Evolutionary conservation across 768 basidiomycete genomes (phyloP).

Genomic region (Russula sp.): DNA sequence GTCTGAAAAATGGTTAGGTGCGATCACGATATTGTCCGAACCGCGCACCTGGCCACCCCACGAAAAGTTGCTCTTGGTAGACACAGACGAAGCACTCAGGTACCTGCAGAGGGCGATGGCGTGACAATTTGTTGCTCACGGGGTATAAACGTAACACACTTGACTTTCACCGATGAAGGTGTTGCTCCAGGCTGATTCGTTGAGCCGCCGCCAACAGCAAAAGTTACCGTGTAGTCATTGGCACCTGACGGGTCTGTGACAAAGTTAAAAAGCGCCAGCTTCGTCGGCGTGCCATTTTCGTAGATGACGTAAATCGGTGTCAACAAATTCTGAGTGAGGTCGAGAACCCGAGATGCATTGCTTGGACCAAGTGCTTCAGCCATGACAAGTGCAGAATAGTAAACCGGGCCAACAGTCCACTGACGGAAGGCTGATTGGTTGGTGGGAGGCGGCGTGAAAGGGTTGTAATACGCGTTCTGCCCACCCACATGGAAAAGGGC

Average conservation of each 20-base stretch:
- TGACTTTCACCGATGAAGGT: slow-evolving; percentile 52
- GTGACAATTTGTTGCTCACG: not conserved
- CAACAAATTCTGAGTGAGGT: slow-evolving; percentile 53
- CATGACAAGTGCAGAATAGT: slow-evolving; percentile 68
- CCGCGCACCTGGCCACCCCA: slow-evolving; percentile 70
- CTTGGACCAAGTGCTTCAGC: slow-evolving; percentile 69
- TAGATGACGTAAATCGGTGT: slow-evolving; percentile 72
- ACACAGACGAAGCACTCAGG: slow-evolving; percentile 52
- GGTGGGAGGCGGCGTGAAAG: slow-evolving; percentile 47
- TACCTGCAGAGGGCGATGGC: slow-evolving; percentile 42
- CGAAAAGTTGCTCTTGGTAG: slow-evolving; percentile 61
- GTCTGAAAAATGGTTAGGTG: slow-evolving; percentile 42
- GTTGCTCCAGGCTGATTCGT: slow-evolving; percentile 41
- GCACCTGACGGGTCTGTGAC: slow-evolving; percentile 57
- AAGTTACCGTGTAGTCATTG: slow-evolving; percentile 49
- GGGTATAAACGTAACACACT: slow-evolving; percentile 40
- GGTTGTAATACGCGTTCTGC: slow-evolving; percentile 62
- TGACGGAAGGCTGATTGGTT: slow-evolving; percentile 56
- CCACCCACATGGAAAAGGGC: slow-evolving; percentile 56
- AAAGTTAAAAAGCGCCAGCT: slow-evolving; percentile 72
- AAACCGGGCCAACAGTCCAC: slow-evolving; percentile 74
- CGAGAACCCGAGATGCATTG: slow-evolving; percentile 62
- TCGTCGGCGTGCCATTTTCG: slow-evolving; percentile 59
- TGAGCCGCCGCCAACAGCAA: slow-evolving; percentile 48
- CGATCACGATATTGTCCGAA: not conserved